These are phyloP conservation scores for Colletotrichum destructivum DNA, from an alignment of 2,329 filamentous ascomycete genomes.

Conservation along the genomic window DNA sequence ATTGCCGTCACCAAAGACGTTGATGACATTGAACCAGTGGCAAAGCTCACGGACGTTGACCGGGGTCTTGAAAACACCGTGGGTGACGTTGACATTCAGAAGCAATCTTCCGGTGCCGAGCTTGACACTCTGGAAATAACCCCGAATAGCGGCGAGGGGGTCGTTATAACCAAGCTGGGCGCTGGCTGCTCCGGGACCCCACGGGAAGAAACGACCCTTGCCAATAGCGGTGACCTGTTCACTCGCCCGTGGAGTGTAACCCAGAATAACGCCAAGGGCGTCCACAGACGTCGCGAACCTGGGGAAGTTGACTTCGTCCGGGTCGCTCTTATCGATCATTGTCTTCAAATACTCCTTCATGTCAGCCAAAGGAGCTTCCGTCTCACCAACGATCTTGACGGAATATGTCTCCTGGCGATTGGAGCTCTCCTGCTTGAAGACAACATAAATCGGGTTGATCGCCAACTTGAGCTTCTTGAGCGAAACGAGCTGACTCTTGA, in stretches of 20 bases:
- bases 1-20: slow-evolving; percentile 27
- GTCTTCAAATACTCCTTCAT: slow-evolving; percentile 63
- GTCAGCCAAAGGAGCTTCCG: slow-evolving; percentile 54
- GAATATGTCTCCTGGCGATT: slow-evolving; percentile 53
- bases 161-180: slow-evolving; percentile 48
- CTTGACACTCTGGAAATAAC: slow-evolving; percentile 70
- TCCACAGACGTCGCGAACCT: slow-evolving; percentile 65
- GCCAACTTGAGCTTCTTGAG: slow-evolving; percentile 54
- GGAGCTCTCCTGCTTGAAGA: slow-evolving; percentile 52
- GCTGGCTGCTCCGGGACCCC: slow-evolving; percentile 50
- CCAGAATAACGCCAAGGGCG: slow-evolving; percentile 67
- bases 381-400: slow-evolving; percentile 60
- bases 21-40: slow-evolving; percentile 27
- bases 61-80: slow-evolving; percentile 65
- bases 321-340: slow-evolving; percentile 55
- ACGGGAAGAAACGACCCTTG: slow-evolving; percentile 64
- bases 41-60: slow-evolving; percentile 51
- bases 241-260: slow-evolving; percentile 58
- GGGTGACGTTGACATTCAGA: slow-evolving; percentile 69
- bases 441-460: slow-evolving; percentile 53
- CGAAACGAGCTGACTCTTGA: slow-evolving; percentile 64
- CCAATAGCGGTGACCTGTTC: slow-evolving; percentile 59
- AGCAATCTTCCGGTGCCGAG: slow-evolving; percentile 68
- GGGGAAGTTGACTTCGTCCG: slow-evolving; percentile 59
- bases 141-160: slow-evolving; percentile 61